These are phyloP conservation scores for Ceratocystiopsis brevicomis DNA, from an alignment of 2,329 filamentous ascomycete genomes.

Conservation along the genomic window DNA sequence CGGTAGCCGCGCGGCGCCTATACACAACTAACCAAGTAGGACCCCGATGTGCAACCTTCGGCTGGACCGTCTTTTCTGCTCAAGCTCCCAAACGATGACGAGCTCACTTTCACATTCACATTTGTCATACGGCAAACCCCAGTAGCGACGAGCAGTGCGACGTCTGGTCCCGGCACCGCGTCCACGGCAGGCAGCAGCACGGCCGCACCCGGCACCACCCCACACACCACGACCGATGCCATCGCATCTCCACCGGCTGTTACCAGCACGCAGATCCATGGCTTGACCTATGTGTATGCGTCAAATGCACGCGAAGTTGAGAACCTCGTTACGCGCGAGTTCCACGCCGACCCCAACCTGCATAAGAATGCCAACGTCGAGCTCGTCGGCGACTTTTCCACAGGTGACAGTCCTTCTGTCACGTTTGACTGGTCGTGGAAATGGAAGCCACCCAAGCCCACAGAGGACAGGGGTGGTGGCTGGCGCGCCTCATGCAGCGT, in stretches of 20 bases:
- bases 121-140: constrained; percentile 52
- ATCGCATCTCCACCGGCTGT: constrained; percentile 27
- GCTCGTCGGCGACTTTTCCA: constrained; percentile 79
- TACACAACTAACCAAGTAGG: constrained; percentile 29
- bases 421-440: constrained; percentile 94
- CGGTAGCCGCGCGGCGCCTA: background rate
- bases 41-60: constrained; percentile 44
- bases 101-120: constrained; percentile 81
- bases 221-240: constrained; percentile 21
- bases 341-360: constrained; percentile 89
- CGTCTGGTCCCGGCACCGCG: background rate
- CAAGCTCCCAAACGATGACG: constrained; percentile 76
- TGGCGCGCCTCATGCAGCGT: constrained; percentile 94
- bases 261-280: constrained; percentile 61
- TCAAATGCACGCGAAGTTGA: constrained; percentile 75
- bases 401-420: constrained; percentile 63
- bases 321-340: constrained; percentile 83
- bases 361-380: constrained; percentile 96
- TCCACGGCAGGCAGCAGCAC: background rate
- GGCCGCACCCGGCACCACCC: constrained; percentile 6
- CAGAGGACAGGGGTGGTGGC: constrained; percentile 70
- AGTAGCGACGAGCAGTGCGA: background rate
- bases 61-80: constrained; percentile 57
- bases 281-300: constrained; percentile 82
- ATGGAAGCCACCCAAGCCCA: constrained; percentile 73